Percentiles rank a stretch among this genome's conserved stretches.
These are phyloP conservation scores for Trichomonascus vanleenenianus DNA, from an alignment of 805 yeast species.

Conservation along the genomic window DNA sequence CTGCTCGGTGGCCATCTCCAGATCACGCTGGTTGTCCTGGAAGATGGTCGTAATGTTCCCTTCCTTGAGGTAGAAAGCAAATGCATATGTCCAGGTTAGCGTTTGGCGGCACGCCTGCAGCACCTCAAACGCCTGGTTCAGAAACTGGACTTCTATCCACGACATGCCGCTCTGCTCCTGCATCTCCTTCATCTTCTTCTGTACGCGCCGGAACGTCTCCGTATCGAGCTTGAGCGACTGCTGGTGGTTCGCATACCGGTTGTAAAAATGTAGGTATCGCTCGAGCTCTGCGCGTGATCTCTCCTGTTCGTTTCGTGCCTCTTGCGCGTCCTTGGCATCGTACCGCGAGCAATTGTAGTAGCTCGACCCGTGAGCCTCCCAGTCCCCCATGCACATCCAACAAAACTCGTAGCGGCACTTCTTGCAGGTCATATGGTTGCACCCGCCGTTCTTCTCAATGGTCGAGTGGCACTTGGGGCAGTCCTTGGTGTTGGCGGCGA, in stretches of 20 bases:
- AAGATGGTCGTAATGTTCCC: conserved; percentile 52
- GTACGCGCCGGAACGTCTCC: conserved; percentile 53
- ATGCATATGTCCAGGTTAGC: conserved; percentile 85
- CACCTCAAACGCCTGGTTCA: conserved; percentile 61
- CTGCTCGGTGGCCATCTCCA: conserved; percentile 61
- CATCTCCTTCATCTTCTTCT: conserved; percentile 51
- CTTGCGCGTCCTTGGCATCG: conserved; percentile 37
- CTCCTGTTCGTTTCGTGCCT: conserved; percentile 34
- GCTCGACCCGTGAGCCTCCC: conserved; percentile 61
- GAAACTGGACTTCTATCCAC: conserved; percentile 84
- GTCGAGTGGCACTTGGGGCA: conserved; percentile 77
- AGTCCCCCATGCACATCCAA: conserved; percentile 80
- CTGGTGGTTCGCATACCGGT: conserved; percentile 68
- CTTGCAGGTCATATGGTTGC: conserved; percentile 90
- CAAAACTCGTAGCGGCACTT: conserved; percentile 72
- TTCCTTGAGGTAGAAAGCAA: conserved; percentile 56
- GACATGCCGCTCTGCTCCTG: conserved; percentile 61
- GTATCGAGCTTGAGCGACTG: conserved; percentile 67
- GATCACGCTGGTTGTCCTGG: conserved; percentile 60
- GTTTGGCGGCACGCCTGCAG: conserved; percentile 64
- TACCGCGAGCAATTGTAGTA: conserved; percentile 61
- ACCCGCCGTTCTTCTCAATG: conserved; percentile 93
- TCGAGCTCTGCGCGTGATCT: conserved; percentile 43
- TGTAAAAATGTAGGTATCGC: conserved; percentile 68
- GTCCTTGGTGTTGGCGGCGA: conserved; percentile 69